A percentile compares a stretch with the other conserved stretches of the same genome.
phyloP scores from a whole-genome alignment of 1,139 yeast species.

The Candida frijolesensis region DNA sequence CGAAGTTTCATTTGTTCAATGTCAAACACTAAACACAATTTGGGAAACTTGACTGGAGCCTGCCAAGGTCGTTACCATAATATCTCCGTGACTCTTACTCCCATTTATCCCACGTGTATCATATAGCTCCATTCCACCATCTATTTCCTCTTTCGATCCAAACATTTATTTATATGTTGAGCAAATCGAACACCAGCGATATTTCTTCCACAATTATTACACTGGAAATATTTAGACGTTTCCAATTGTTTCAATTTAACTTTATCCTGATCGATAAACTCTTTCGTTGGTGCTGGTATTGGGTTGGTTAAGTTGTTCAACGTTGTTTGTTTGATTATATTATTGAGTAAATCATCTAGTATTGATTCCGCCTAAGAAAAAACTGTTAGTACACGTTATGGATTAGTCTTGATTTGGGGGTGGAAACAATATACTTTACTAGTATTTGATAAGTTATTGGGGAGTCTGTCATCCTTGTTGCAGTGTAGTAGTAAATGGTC shows the following conservation, averaged over 20 bases:
- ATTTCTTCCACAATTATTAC: slow-evolving; percentile 80
- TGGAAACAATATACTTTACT: slow-evolving; percentile 16
- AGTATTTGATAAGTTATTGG: slow-evolving; percentile 19
- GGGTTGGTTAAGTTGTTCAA: slow-evolving; percentile 30
- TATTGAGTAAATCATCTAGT: slow-evolving; percentile 36
- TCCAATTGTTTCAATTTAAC: slow-evolving; percentile 41
- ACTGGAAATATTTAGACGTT: slow-evolving; percentile 61
- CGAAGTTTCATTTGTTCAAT: no score
- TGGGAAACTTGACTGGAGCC: no score
- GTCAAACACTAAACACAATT: no score
- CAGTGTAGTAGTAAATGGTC: not conserved
- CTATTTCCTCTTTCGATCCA: slow-evolving; percentile 44
- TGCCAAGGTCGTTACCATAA: no score
- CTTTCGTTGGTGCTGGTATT: slow-evolving; percentile 28
- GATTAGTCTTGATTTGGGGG: not conserved
- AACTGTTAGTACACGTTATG: slow-evolving; percentile 10
- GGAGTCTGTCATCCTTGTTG: slow-evolving; percentile 17
- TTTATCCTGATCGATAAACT: slow-evolving; percentile 47
- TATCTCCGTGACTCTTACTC: no score
- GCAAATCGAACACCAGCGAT: slow-evolving; percentile 93
- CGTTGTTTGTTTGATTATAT: slow-evolving; percentile 38
- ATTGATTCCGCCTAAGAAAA: slow-evolving; percentile 30
- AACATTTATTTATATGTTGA: slow-evolving; percentile 86
- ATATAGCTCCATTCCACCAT: no score
- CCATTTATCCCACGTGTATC: no score